These are phyloP conservation scores for Phytophthora pistaciae DNA, from an alignment of 352 stramenopile genomes.

Conservation along the genomic window DNA sequence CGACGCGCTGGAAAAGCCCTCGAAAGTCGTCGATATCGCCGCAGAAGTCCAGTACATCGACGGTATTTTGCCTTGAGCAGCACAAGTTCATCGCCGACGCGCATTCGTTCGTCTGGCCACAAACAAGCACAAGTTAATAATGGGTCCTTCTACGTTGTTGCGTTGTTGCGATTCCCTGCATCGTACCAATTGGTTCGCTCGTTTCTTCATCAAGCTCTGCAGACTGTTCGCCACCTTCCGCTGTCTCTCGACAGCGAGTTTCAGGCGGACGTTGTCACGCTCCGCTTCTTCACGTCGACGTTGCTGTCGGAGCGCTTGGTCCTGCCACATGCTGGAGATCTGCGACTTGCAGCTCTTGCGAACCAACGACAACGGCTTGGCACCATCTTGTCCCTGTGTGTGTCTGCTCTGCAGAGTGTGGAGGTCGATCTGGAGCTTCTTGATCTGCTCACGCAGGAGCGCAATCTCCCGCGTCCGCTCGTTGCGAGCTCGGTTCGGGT, in stretches of 20 bases:
- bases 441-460: constrained; percentile 43
- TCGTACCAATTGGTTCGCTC: constrained; percentile 22
- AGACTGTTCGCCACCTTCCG: constrained; percentile 20
- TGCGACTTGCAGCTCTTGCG: constrained; percentile 10
- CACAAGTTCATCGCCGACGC: constrained; percentile 24
- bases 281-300: constrained; percentile 37
- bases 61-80: constrained; percentile 10
- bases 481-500: constrained; percentile 43
- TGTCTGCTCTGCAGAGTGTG: constrained; percentile 28
- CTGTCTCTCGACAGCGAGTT: constrained; percentile 43
- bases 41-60: constrained; percentile 30
- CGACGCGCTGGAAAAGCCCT: constrained; percentile 26
- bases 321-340: constrained; percentile 28
- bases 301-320: constrained; percentile 37
- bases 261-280: constrained; percentile 47
- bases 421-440: constrained; percentile 40
- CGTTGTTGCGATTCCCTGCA: background rate
- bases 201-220: constrained; percentile 20
- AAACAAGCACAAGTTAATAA: constrained; percentile 1
- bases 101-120: constrained; percentile 21
- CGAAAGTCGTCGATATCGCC: constrained; percentile 27
- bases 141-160: background rate
- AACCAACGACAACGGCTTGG: background rate
- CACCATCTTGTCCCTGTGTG: background rate
- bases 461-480: constrained; percentile 47